Base-by-base conservation (phyloP, 2,329 filamentous ascomycete species). In the Graphilbum fragrans region DNA sequence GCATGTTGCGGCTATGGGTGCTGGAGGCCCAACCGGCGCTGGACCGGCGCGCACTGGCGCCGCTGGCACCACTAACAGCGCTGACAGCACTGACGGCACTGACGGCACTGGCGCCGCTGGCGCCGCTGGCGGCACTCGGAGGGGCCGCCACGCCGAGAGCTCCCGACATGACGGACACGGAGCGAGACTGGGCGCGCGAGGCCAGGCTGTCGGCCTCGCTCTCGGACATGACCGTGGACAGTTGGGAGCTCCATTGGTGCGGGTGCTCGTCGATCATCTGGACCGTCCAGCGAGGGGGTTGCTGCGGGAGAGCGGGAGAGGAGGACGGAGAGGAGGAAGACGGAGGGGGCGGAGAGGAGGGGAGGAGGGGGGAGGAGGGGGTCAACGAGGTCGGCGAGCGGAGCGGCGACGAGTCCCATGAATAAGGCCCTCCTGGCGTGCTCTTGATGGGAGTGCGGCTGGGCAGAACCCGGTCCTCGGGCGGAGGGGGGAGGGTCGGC, bases 161-260 rank as follows among this genome's bases (percentile, higher is more conserved):
- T 18, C 55, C 55, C 20, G 65, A 69, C 9, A 60, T 50, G 6
- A 61, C 53, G 5, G 69, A 72, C 39, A 65, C 62, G 10, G 69
- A 63, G 12, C 66, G 65, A 19, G 72, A 73, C 16, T 56, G 61
- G 31, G 59, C 63, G 32, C 63, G 62, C 25, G 67, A 38, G 21
- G 25, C 33, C 23, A 34, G 61, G 52, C 69, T 76, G 29, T 58
- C 64, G 35, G 58, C 64, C 47, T 80, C 76, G 52, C 71, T 73
- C 54, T 77, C 76, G 27, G 76, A 80, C 56, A 70, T 62, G 46
- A 80, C 75, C 35, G 75, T 77, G 32, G 77, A 80, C 34, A 80
- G 63, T 56, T 77, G 74, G 35, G 72, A 71, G 57, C 74, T 77
- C 74, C 74, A 79, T 66, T 72, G 72, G 52, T 77, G 73, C 42